Base-by-base conservation (phyloP, 331 rosid genomes). In the Spiraea crenata region DNA sequence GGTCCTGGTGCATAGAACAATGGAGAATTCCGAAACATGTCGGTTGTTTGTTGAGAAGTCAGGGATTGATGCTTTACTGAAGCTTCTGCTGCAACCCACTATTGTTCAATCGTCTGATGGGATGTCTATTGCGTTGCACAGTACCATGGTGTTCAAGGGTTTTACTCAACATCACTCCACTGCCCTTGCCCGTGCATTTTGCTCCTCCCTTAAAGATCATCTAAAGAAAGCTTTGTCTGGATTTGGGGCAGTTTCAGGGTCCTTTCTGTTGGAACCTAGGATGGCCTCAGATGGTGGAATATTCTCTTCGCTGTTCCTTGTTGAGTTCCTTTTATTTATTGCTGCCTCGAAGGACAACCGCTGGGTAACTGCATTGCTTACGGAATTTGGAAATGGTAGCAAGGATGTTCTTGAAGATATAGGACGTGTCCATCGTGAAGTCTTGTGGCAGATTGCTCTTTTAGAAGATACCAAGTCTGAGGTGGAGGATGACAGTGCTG, bases 291-390 rank as follows among this genome's bases (percentile, higher is more conserved):
- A 95, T 73, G 85, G 80, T 70, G 88, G 82, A 66, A 73, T 79
- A 46, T 91, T 91, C 76, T 79, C 90, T 60, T 88, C 96, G 37
- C 93, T 95, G 50, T 91, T 87, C 81, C 86, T 91, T 49, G 87
- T 91, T 63, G 99, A 95, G 87, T 95, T 95, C 75, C 98, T 95
- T 75, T 82, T 95, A 52, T 91, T 95, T 84, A 92, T 95, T 81
- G 99, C 99, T 69, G 97, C 97, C 56, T 91, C 99, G 0, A 95
- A 95, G 80, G 99, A 95, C 85, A 91, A 89, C 75, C 96, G 96
- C 47, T 95, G 99, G 99, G 85, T 91, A 56, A 83, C 93, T 51
- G 92, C 98, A 11, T 77, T 95, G 87, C 96, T 91, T 41, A 78
- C 96, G 13, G 99, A 95, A 76, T 88, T 95, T 78, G 99, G 98